These are phyloP conservation scores for Hygrophoropsis aurantiaca DNA, from an alignment of 768 basidiomycete genomes.

Conservation along the genomic window DNA sequence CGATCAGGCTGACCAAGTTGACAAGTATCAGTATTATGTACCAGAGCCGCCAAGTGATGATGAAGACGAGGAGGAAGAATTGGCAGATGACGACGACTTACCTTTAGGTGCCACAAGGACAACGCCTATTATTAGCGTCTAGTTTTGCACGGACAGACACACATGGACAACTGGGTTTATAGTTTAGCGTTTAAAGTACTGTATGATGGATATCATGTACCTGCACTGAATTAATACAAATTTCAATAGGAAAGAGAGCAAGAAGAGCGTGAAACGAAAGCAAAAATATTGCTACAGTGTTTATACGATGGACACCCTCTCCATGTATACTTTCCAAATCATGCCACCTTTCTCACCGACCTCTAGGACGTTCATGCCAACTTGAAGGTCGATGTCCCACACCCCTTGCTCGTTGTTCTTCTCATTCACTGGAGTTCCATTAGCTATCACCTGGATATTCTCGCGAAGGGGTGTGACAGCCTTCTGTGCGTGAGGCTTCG, in stretches of 20 bases:
- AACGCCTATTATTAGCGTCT: constrained; percentile 1
- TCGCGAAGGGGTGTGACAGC: constrained; percentile 37
- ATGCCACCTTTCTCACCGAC: constrained; percentile 70
- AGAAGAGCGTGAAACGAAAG: constrained; percentile 13
- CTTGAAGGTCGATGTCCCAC: constrained; percentile 63
- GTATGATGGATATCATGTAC: constrained; percentile 21
- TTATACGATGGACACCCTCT: constrained; percentile 36
- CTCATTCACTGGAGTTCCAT: constrained; percentile 51
- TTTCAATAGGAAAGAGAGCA: constrained; percentile 32
- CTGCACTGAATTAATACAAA: constrained; percentile 25
- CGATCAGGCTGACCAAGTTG: constrained; percentile 52
- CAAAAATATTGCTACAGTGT: constrained; percentile 4
- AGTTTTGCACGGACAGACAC: background rate
- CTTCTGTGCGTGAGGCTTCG: constrained; percentile 44
- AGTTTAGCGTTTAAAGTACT: background rate
- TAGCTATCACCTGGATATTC: constrained; percentile 63
- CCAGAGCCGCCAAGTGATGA: constrained; percentile 55
- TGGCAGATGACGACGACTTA: constrained; percentile 24
- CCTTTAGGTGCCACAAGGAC: constrained; percentile 16
- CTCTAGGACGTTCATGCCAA: constrained; percentile 65
- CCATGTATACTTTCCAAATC: constrained; percentile 70
- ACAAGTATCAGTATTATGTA: constrained; percentile 68
- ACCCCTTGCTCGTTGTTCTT: constrained; percentile 45
- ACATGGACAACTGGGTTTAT: constrained; percentile 1
- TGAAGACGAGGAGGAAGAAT: constrained; percentile 32